Evolutionary conservation across 2,329 filamentous ascomycete species (phyloP), one percentile per base, ranked within the genome.

Genomic region (Talaromyces sp.): DNA sequence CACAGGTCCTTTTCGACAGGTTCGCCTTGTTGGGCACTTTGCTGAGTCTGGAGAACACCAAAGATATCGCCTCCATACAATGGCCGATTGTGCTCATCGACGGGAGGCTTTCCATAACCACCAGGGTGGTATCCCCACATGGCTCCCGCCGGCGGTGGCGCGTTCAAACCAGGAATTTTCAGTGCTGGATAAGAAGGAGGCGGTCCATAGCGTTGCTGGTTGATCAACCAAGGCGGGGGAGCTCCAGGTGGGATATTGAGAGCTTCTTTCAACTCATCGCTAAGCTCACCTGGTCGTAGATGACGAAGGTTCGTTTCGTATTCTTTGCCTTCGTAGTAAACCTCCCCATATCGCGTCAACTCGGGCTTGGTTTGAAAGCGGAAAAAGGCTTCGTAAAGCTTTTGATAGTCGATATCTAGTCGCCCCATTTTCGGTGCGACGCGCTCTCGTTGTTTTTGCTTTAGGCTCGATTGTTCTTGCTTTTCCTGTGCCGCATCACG

Each of bases 301-400:
- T 97, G 91, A 68, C 91, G 89, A 65, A 96, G 85, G 73, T 98
- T 96, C 0, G 95, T 96, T 77, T 99, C 95, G 72, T 91, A 95
- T 74, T 99, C 95, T 76, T 99, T 99, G 73, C 95, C 95, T 77
- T 99, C 95, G 75, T 98, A 98, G 77, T 99, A 99, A n/a, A 99
- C 93, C 76, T 99, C 95, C 47, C 95, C 95, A 69, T 96, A 99
- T 51, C 93, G 86, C 34, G 95, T 98, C 65, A 99, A 80, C 68
- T 92, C 88, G 0, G 95, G 95, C 78, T 99, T 99, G 47, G 92
- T 96, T 79, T 99, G 95, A 73, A 96, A 96, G 63, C 92, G 87
- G 82, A 99, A 99, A 81, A 99, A 99, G 4, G 95, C 95, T 73
- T 98, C 95, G 78, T 98, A 98, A 60, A 98, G 87, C 75, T 95